Percentiles rank a stretch among this genome's conserved stretches.
Evolutionary conservation across 2,329 filamentous ascomycete species (phyloP).

Genomic region (Pseudogymnoascus sp.): DNA sequence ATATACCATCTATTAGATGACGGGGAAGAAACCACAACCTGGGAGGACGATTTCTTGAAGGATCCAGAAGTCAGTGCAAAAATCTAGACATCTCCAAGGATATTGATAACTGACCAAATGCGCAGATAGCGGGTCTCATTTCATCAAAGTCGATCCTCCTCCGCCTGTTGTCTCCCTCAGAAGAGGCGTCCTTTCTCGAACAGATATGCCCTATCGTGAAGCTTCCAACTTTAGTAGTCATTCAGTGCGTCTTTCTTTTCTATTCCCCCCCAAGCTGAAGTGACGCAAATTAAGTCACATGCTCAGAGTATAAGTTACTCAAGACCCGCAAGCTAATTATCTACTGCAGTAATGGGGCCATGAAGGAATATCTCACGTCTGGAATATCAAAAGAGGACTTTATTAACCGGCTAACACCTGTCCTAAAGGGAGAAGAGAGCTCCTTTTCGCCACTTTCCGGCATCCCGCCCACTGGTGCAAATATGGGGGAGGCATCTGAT

Average conservation of each 20-base stretch:
- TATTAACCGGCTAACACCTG: slow-evolving; percentile 43
- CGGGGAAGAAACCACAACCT: slow-evolving; percentile 58
- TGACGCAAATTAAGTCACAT: background rate
- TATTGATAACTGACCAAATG: slow-evolving; percentile 12
- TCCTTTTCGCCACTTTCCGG: background rate
- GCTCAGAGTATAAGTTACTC: background rate
- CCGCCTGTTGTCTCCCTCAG: slow-evolving; percentile 62
- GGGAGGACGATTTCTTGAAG: slow-evolving; percentile 63
- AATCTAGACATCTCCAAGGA: background rate
- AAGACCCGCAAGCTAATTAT: slow-evolving; percentile 6
- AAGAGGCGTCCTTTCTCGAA: slow-evolving; percentile 73
- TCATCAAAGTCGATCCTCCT: slow-evolving; percentile 60
- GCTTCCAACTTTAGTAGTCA: slow-evolving; percentile 72
- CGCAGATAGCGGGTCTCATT: slow-evolving; percentile 50
- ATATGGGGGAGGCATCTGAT: slow-evolving; percentile 7
- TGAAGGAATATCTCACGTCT: slow-evolving; percentile 68
- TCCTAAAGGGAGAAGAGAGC: slow-evolving; percentile 25
- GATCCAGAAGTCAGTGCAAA: slow-evolving; percentile 44
- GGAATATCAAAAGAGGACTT: slow-evolving; percentile 62
- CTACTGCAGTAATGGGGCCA: slow-evolving; percentile 56
- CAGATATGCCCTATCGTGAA: slow-evolving; percentile 76
- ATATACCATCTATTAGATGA: slow-evolving; percentile 48
- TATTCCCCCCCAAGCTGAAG: background rate
- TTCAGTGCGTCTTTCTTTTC: slow-evolving; percentile 47
- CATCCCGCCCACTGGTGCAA: background rate